Conservation (phyloP, 257 asterid genomes). For the Solanum chmielewskii region DNA sequence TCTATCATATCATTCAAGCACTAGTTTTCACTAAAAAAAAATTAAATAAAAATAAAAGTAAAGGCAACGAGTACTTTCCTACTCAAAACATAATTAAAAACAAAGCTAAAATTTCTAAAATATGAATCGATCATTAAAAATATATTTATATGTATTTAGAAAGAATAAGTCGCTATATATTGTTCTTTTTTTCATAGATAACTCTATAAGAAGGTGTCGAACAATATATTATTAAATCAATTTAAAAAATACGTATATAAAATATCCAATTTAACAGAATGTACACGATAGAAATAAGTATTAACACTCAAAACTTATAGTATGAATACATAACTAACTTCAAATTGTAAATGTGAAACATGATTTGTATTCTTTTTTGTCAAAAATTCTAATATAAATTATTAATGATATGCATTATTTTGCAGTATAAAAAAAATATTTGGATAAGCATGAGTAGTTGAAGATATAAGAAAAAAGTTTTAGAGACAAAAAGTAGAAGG, state of each 20-base stretch:
- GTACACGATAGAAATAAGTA: not conserved
- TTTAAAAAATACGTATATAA: no score
- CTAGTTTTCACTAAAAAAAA: not conserved
- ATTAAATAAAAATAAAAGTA: not conserved
- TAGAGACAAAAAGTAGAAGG: conserved; percentile 7
- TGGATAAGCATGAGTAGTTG: not conserved
- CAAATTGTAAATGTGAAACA: not conserved
- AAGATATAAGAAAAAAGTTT: not conserved
- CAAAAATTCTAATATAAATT: not conserved
- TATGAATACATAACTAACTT: not conserved
- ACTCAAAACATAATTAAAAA: not conserved
- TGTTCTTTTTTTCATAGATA: no score
- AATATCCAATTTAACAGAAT: not conserved
- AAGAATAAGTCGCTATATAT: no score
- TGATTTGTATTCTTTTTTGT: not conserved
- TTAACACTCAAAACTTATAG: not conserved
- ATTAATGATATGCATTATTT: not conserved
- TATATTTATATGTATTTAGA: no score
- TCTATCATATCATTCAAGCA: not conserved
- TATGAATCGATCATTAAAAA: not conserved
- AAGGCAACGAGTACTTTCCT: not conserved
- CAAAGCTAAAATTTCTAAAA: not conserved
- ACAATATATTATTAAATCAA: no score
- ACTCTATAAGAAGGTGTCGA: no score
- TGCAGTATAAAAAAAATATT: not conserved